These are phyloP conservation scores for Trichomonas vaginalis DNA, from an alignment of 208 protist genomes.

Conservation along the genomic window DNA sequence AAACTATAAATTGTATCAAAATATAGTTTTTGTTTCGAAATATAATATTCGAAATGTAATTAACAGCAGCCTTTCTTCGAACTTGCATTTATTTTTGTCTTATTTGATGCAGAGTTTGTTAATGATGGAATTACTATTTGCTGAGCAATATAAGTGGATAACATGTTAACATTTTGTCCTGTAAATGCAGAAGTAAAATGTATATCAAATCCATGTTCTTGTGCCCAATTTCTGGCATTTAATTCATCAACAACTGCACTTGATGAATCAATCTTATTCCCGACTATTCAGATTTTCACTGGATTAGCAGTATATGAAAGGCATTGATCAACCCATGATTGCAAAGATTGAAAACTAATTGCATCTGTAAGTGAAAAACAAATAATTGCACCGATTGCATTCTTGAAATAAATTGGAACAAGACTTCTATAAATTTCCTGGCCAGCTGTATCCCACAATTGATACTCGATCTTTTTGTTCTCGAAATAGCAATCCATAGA, in stretches of 20 bases:
- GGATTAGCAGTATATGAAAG: not conserved
- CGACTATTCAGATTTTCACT: not conserved
- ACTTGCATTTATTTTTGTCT: not conserved
- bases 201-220: not conserved
- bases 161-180: not conserved
- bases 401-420: not conserved
- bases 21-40: not conserved
- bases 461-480: not conserved
- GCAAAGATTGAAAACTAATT: not conserved
- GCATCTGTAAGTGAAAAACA: not conserved
- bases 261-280: not conserved
- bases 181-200: not conserved
- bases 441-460: conserved; percentile 2
- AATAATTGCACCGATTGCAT: not conserved
- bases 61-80: not conserved
- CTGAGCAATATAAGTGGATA: not conserved
- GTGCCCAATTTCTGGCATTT: not conserved
- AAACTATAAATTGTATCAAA: not conserved
- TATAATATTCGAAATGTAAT: not conserved
- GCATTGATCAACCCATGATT: not conserved
- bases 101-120: not conserved
- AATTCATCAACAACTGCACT: not conserved
- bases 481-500: not conserved
- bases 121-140: not conserved
- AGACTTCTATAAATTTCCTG: not conserved